phyloP scores from a whole-genome alignment of 495 filamentous ascomycete species.

The Penicillium atrosanguineum region DNA sequence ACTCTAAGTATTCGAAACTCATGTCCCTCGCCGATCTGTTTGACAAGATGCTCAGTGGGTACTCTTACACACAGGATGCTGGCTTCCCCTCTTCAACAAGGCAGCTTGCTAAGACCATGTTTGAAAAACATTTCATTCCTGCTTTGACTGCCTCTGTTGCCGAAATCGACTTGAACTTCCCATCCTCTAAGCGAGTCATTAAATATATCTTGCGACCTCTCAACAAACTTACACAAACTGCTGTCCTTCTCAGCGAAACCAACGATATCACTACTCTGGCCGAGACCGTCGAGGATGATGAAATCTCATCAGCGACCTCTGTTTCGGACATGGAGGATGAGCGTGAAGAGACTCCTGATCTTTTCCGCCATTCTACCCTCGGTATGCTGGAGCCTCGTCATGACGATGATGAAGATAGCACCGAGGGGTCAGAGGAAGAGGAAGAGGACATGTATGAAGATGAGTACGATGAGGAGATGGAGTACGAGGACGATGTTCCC shows the following conservation, averaged over 20 bases:
- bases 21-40: slow-evolving; percentile 87
- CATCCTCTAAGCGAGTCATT: slow-evolving; percentile 85
- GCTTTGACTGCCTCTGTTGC: slow-evolving; percentile 88
- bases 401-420: slow-evolving; percentile 70
- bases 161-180: slow-evolving; percentile 94
- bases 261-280: slow-evolving; percentile 68
- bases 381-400: slow-evolving; percentile 89
- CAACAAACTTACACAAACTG: slow-evolving; percentile 82
- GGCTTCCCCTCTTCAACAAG: slow-evolving; percentile 50
- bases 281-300: slow-evolving; percentile 71
- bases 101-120: slow-evolving; percentile 91
- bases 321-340: slow-evolving; percentile 83
- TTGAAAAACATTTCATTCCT: slow-evolving; percentile 91
- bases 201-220: slow-evolving; percentile 94
- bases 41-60: slow-evolving; percentile 82
- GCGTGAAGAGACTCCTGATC: slow-evolving; percentile 93
- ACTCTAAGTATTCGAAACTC: slow-evolving; percentile 82
- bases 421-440: slow-evolving; percentile 62
- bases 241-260: slow-evolving; percentile 73
- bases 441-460: slow-evolving; percentile 86
- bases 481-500: slow-evolving; percentile 71
- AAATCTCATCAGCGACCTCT: slow-evolving; percentile 86
- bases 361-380: slow-evolving; percentile 93
- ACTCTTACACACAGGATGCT: slow-evolving; percentile 56
- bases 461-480: slow-evolving; percentile 87